Base-by-base conservation (phyloP, 1,284 basidiomycete species). In the Leccinum holopus region DNA sequence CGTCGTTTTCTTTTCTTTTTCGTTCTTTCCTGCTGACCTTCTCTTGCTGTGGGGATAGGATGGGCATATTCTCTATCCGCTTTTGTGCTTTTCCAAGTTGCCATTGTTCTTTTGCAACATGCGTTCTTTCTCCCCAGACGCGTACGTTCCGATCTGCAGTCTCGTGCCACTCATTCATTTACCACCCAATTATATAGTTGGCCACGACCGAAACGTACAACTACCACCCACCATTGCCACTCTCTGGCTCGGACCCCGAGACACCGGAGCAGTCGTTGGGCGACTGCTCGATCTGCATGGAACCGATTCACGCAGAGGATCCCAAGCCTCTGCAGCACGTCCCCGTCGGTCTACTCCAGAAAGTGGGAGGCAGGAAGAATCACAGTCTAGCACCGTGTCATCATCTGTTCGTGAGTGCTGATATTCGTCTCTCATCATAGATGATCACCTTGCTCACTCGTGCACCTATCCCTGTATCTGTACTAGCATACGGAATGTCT, bases 281-380 rank as follows among this genome's bases (percentile, higher is more conserved):
- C 5, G 92, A 95, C 69, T 96, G 94, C 69, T 86, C 91, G 3
- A 95, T 96, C 64, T 96, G 94, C 73, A 94, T 95, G 91, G 94
- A 96, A 64, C 83, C 87, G 8, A 95, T 95, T 64, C 71, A 84
- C 49, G 76, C 86, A n/a, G 84, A 86, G 57, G 70, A 80, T 49
- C 75, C 73, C 7, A 72, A 73, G 62, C 80, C 70, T 61, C 75
- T 76, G 55, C 66, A 66, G 58, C 69, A 76, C 12, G 69, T 72
- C 69, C 69, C 63, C 66, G 72, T 44, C 65, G 74, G 58, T 77
- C 76, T 63, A 71, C 75, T 63, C 75, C 74, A 70, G n/a, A 72
- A 67, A 51, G 72, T 71, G 33, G 70, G 71, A 39, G 77, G 81
- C 63, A 82, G 86, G 67, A 86, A 88, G 72, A 84, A 78, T 61